These are phyloP conservation scores for Phlegmacium glaucopus DNA, from an alignment of 768 basidiomycete species.

Conservation along the genomic window DNA sequence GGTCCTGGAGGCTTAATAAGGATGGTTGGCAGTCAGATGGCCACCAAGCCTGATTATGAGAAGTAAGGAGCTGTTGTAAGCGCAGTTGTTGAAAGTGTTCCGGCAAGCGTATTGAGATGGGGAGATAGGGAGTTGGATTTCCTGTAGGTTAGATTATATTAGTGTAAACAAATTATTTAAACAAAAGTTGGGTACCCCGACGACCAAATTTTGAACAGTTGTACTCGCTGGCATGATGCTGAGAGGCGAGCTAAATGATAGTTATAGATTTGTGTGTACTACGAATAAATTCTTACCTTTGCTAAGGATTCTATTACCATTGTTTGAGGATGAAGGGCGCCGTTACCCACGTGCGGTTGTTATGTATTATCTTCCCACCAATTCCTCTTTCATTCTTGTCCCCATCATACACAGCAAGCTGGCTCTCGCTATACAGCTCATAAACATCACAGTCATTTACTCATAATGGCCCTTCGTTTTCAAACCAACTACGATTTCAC, in stretches of 20 bases:
- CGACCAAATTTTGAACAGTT: conserved; percentile 64
- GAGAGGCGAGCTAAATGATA: conserved; percentile 58
- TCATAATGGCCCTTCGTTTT: conserved; percentile 51
- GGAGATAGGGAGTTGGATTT: conserved; percentile 53
- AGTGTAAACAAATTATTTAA: too few relatives aligned
- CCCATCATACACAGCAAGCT: conserved; percentile 19
- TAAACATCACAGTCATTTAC: conserved; percentile 24
- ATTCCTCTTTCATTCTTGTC: conserved; percentile 23
- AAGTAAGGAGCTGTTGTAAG: conserved; percentile 42
- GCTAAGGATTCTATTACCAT: too few relatives aligned
- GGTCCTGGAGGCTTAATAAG: conserved; percentile 35
- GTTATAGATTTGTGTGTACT: too few relatives aligned
- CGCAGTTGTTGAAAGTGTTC: conserved; percentile 52
- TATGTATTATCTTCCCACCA: conserved; percentile 15
- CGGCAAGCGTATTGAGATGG: conserved; percentile 62
- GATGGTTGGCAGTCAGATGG: conserved; percentile 7
- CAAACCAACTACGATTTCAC: conserved; percentile 48
- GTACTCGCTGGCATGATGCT: conserved; percentile 73
- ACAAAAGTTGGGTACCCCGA: conserved; percentile 30
- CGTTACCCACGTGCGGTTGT: conserved; percentile 2
- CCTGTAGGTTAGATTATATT: too few relatives aligned
- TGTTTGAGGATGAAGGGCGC: too few relatives aligned
- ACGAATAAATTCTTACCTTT: too few relatives aligned
- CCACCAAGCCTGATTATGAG: conserved; percentile 22
- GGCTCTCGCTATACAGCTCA: conserved; percentile 11